Base-by-base conservation (phyloP, 2,329 filamentous ascomycete species). In the Penicillium sp. region DNA sequence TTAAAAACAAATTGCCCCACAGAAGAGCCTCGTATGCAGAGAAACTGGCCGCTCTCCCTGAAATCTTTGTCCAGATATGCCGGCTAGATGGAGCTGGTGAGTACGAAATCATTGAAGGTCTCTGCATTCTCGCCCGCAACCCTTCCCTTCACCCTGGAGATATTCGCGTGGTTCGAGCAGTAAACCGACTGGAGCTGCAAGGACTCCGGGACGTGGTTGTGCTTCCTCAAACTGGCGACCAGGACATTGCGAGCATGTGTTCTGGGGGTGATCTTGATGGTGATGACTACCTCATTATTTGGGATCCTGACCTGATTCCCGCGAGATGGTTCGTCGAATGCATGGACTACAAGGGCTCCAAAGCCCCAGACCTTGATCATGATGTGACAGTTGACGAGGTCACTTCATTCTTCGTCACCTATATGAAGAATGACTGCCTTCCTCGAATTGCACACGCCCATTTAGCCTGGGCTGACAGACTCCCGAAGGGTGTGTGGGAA, bases 211-310 rank as follows among this genome's bases (percentile, higher is more conserved):
- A 97, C 69, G 90, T 95, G 0, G 88, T 97, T 1, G 92, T 97
- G 0, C 88, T 99, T 49, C 91, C 94, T 0, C 86, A 90, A 37
- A 88, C 80, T 0, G 93, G 93, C 0, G 91, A 97, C 69, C 82
- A 89, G 17, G 91, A 96, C 62, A 78, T 99, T 23, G 86, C 93
- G 0, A 92, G 89, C 68, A 97, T 97, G 93, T 92, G 94, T 62
- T 96, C 94, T 4, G 94, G 94, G 2, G 94, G 94, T 0, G 94
- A 99, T 69, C 82, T 99, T 0, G 94, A 99, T 69, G 94, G 94
- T 0, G 94, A 99, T 67, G 94, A 99, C 70, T 99, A 92, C 71
- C 88, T 97, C 55, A 86, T 97, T 6, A 89, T 97, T 46, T 99
- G 94, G 93, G 93, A 99, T 64, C 72, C 81, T 23, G 82, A 84